phyloP scores from a whole-genome alignment of 495 filamentous ascomycete genomes.

The Aspergillus indologenus region DNA sequence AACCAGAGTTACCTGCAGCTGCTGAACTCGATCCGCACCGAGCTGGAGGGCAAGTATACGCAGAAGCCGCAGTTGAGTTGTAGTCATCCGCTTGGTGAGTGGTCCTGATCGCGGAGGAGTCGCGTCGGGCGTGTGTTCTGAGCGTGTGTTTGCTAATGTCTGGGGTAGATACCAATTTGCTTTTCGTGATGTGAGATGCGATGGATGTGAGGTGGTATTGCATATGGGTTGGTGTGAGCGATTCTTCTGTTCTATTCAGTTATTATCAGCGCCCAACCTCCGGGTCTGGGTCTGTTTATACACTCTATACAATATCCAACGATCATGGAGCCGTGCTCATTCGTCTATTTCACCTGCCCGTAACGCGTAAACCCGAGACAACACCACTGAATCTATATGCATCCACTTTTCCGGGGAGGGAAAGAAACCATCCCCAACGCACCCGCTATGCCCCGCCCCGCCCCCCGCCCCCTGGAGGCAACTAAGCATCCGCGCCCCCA shows the following conservation, averaged over 20 bases:
- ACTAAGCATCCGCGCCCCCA: constrained; percentile 18
- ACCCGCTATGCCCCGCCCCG: no score
- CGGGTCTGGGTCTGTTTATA: no score
- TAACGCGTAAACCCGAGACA: no score
- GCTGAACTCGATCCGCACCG: constrained; percentile 88
- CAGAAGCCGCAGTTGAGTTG: constrained; percentile 98
- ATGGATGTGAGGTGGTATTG: background rate
- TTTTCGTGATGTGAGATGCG: constrained; percentile 42
- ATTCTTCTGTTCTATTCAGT: no score
- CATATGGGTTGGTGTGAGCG: background rate
- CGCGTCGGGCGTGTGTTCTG: no score
- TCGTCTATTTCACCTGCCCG: no score
- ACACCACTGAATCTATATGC: no score
- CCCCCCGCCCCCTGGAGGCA: background rate
- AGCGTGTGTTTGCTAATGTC: background rate
- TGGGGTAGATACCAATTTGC: constrained; percentile 36
- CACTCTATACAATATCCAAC: no score
- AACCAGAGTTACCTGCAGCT: constrained; percentile 96
- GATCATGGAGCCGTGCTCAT: no score
- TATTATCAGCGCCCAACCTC: no score
- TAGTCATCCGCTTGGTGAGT: constrained; percentile 89
- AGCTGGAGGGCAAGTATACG: constrained; percentile 83
- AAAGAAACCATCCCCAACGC: no score
- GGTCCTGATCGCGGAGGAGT: constrained; percentile 13
- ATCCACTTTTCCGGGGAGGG: no score